These are phyloP conservation scores for Cordyceps farinosa DNA, from an alignment of 2,329 filamentous ascomycete species.

Conservation along the genomic window DNA sequence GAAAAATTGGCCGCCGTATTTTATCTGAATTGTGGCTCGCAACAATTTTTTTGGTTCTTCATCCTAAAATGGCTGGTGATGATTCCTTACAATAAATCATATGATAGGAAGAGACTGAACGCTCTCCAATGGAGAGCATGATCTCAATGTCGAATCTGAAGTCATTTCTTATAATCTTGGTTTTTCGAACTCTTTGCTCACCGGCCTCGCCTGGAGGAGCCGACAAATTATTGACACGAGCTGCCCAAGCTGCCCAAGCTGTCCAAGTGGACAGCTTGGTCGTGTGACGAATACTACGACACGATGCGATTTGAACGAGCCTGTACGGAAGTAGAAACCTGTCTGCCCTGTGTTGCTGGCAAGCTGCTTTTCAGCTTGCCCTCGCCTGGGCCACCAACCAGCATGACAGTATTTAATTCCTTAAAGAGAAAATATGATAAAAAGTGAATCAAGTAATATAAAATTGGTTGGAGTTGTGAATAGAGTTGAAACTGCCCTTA, in stretches of 20 bases:
- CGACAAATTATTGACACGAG: not conserved
- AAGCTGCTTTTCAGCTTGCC: not conserved
- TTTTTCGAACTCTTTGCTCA: not conserved
- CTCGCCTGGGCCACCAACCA: no score
- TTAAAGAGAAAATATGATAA: not conserved
- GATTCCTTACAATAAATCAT: conserved; percentile 51
- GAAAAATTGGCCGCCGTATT: not conserved
- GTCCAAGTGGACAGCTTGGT: not conserved
- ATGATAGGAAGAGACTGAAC: conserved; percentile 70
- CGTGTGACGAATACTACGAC: not conserved
- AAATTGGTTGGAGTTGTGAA: no score
- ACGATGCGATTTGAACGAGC: no score
- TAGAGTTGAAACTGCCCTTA: not conserved
- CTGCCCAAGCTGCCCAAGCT: not conserved
- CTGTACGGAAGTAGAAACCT: not conserved
- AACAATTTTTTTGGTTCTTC: conserved; percentile 29
- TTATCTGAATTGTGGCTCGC: conserved; percentile 23
- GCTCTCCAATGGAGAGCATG: conserved; percentile 51
- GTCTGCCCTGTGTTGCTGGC: no score
- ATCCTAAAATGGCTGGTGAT: conserved; percentile 54
- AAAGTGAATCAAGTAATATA: not conserved
- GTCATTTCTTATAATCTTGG: conserved; percentile 31
- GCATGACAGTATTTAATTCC: not conserved
- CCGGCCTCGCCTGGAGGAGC: not conserved
- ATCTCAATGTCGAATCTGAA: conserved; percentile 64